Evolutionary conservation across 768 basidiomycete genomes (phyloP), one percentile per base, ranked within the genome.

Genomic region (Brasilioporus rufonigricans): DNA sequence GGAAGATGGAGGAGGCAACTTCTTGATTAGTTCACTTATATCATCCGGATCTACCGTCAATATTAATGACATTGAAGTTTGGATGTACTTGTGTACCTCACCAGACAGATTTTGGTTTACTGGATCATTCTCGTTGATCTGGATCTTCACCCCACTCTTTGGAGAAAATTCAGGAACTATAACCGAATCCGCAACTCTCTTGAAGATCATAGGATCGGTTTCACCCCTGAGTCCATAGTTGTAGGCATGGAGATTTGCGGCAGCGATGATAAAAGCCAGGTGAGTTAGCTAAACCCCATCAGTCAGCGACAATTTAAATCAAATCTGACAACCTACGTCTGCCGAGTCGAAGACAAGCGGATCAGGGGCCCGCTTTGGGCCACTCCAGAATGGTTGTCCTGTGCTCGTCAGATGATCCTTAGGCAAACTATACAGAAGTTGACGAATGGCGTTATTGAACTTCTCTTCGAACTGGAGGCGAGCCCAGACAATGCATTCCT

Each of bases 351-450:
- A 99, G 6, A 77, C 77, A 59, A 99, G 76, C 26, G 96, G 79
- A 46, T 98, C 93, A 13, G 97, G 97, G 8, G 95, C 96, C 56
- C 97, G 84, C 78, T 99, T 99, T 3, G 97, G 97, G 19, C 95
- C 93, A 63, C 93, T 95, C 97, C 97, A 99, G 82, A 99, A 99
- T 12, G 94, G 95, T 62, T 93, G 91, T 6, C 97, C 97, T 19
- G 86, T 88, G 65, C 84, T 92, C 9, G 95, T 94, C 44, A 90
- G 75, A 36, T 90, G 88, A 69, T 99, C 97, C 71, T 94, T 96
- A 12, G 97, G 97, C 61, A 99, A 77, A 73, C 92, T 97, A 78
- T 83, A 93, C 43, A 99, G 71, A 33, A 99, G 76, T 70, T 99
- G 97, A 55, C 86, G 86, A 70, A 98, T 98, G 43, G 90, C 84